A percentile compares a stretch with the other conserved stretches of the same genome.
These are phyloP conservation scores for Lunasporangiospora selenospora DNA, from an alignment of 192 early-diverging fungal genomes.

Conservation along the genomic window DNA sequence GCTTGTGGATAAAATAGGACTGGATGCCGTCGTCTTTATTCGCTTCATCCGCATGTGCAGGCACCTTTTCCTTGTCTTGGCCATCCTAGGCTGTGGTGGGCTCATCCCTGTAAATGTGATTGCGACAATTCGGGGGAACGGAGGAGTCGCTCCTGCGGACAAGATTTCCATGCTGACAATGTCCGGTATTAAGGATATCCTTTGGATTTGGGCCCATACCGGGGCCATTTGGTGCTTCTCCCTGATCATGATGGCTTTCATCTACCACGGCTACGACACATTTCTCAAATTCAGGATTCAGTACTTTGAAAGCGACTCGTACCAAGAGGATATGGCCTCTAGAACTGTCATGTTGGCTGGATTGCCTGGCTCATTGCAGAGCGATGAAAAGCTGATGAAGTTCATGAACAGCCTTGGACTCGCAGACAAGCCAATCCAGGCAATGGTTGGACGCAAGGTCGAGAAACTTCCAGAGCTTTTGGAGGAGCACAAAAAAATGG, in stretches of 20 bases:
- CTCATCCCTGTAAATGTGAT: constrained; percentile 71
- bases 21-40: constrained; percentile 77
- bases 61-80: constrained; percentile 61
- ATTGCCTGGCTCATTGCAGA: constrained; percentile 63
- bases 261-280: constrained; percentile 58
- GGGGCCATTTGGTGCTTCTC: constrained; percentile 67
- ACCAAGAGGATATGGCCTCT: constrained; percentile 68
- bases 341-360: constrained; percentile 73
- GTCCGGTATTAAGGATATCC: constrained; percentile 19
- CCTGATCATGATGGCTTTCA: constrained; percentile 54
- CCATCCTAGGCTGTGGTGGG: constrained; percentile 62
- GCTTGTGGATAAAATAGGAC: constrained; percentile 68
- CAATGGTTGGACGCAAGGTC: constrained; percentile 70
- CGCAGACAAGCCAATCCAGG: constrained; percentile 56
- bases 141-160: constrained; percentile 15
- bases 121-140: constrained; percentile 43
- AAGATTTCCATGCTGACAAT: constrained; percentile 34
- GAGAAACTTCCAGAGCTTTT: constrained; percentile 70
- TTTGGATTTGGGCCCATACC: constrained; percentile 70
- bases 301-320: constrained; percentile 66
- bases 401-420: constrained; percentile 56
- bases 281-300: constrained; percentile 59
- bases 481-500: constrained; percentile 65
- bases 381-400: constrained; percentile 56
- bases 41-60: constrained; percentile 68